These are phyloP conservation scores for Sporothrix curviconia DNA, from an alignment of 2,329 filamentous ascomycete genomes.

Conservation along the genomic window DNA sequence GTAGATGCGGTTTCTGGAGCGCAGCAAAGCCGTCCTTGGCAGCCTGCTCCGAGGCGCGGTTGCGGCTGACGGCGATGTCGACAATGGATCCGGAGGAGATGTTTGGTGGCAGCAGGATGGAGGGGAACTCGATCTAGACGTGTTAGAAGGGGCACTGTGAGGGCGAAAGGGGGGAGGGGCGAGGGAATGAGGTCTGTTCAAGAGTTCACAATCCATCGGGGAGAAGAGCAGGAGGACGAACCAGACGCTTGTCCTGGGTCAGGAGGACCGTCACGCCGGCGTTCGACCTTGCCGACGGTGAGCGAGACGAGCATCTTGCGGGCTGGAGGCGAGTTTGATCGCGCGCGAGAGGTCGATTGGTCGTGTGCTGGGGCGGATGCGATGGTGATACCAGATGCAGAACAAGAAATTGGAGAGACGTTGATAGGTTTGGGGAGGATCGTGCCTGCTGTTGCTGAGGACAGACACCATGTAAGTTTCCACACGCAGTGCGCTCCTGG, in stretches of 20 bases:
- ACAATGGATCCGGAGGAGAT: constrained; percentile 96
- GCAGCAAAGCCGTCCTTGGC: constrained; percentile 69
- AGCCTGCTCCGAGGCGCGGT: constrained; percentile 67
- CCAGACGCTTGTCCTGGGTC: constrained; percentile 92
- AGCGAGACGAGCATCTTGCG: constrained; percentile 84
- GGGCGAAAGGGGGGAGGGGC: too few relatives aligned
- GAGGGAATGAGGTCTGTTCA: too few relatives aligned
- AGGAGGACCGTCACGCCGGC: constrained; percentile 94
- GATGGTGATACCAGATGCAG: neutral
- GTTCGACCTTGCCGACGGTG: constrained; percentile 98
- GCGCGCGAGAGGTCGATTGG: neutral
- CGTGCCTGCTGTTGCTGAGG: too few relatives aligned
- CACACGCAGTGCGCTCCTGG: neutral
- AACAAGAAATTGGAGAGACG: neutral
- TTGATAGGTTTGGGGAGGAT: constrained; percentile 1
- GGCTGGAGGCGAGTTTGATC: neutral
- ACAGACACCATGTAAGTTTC: constrained; percentile 9
- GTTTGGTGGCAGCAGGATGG: constrained; percentile 88
- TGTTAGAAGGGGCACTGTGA: too few relatives aligned
- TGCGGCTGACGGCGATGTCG: constrained; percentile 91
- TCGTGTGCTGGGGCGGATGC: neutral
- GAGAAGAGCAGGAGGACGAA: constrained; percentile 44
- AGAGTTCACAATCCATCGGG: too few relatives aligned
- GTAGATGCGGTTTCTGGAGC: constrained; percentile 86
- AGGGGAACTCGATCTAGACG: constrained; percentile 90